Evolutionary conservation across 2,329 filamentous ascomycete genomes (phyloP).

Genomic region (Fusarium stilboides): DNA sequence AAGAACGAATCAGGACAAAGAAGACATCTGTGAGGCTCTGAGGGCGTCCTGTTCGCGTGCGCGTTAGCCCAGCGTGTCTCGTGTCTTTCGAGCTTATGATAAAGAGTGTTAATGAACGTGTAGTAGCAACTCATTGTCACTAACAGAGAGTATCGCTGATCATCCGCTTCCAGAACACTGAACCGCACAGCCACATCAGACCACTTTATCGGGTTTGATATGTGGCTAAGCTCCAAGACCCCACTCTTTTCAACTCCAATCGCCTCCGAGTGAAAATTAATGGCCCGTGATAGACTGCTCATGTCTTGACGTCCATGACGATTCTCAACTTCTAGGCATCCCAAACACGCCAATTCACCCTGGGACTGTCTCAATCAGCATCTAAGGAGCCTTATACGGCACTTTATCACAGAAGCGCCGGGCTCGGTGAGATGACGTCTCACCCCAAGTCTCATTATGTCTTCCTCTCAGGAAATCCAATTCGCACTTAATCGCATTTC

Average conservation of each 20-base stretch:
- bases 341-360: slow-evolving; percentile 33
- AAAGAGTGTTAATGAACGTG: slow-evolving; percentile 20
- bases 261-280: slow-evolving; percentile 46
- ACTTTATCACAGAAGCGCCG: slow-evolving; percentile 33
- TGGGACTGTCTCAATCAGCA: slow-evolving; percentile 21
- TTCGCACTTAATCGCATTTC: slow-evolving; percentile 51
- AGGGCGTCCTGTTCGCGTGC: slow-evolving; percentile 36
- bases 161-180: accelerated
- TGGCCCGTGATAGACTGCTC: slow-evolving; percentile 35
- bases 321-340: slow-evolving; percentile 24
- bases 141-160: not conserved
- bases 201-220: slow-evolving; percentile 10
- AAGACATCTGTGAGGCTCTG: slow-evolving; percentile 8
- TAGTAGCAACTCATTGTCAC: not conserved
- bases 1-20: slow-evolving; percentile 29
- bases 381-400: slow-evolving; percentile 28
- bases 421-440: slow-evolving; percentile 49
- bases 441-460: slow-evolving; percentile 48
- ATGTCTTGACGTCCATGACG: slow-evolving; percentile 32
- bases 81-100: slow-evolving; percentile 5
- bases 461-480: slow-evolving; percentile 51
- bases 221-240: slow-evolving; percentile 26
- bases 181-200: slow-evolving; percentile 17
- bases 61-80: slow-evolving; percentile 30
- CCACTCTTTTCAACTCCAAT: slow-evolving; percentile 31